Evolutionary conservation across 2,329 filamentous ascomycete genomes (phyloP), one percentile per base, ranked within the genome.

Genomic region (Alternaria arborescens): DNA sequence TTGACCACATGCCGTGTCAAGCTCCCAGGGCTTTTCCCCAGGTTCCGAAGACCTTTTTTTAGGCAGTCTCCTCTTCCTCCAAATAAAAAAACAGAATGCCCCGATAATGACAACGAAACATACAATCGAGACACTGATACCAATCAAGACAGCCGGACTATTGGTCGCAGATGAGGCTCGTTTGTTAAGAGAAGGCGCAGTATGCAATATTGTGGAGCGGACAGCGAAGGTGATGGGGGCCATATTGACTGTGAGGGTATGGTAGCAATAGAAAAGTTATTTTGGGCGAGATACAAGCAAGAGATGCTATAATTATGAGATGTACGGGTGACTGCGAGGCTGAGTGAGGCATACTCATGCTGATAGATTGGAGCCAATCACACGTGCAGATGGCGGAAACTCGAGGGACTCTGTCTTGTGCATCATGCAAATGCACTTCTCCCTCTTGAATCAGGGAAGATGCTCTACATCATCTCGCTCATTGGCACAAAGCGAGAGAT

Each of bases 271-370:
- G 30, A 12, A 22, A 5, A 50, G 46, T 26, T 50, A 50, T 50
- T 50, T 50, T 26, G 20, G 46, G 30, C 22, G 12, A 34, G 32
- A 0, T 0, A 16, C 16, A 34, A 34, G 12, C 5, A 34, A 16
- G 32, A 16, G 32, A 16, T 34, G 32, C 32, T 34, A 34, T 7
- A 16, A 34, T 34, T 34, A 34, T 34, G 32, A 5, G 12, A 14
- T 34, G 5, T 5, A 14, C 32, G 12, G 32, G 12, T 14, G 4
- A 34, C 32, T 5, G 12, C 12, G 30, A 50, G 53, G 53, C 44
- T 48, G 53, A 43, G 26, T 41, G 53, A 56, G 53, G 53, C 53
- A 50, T 34, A 56, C 53, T 50, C 34, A 28, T 30, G 10, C 24
- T 8, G 14, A n/a, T 24, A 14, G 34, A 26, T 16, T 2, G 10